phyloP scores from a whole-genome alignment of 805 yeast species.

The Candida boidinii region DNA sequence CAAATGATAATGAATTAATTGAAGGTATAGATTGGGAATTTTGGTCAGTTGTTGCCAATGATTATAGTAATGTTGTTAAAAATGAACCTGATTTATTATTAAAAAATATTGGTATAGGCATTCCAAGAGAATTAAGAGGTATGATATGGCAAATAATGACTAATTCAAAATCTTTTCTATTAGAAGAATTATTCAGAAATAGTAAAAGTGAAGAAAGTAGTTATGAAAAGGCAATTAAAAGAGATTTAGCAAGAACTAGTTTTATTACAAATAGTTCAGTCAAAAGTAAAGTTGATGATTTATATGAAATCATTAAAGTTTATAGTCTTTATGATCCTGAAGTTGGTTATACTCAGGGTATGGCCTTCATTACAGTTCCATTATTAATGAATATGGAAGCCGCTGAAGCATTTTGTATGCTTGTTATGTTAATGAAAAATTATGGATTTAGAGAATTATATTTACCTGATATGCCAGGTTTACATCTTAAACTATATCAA shows the following conservation, averaged over 20 bases:
- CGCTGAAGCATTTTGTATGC: conserved; percentile 74
- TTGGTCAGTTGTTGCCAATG: conserved; percentile 78
- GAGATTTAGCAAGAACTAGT: conserved; percentile 82
- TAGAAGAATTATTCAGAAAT: conserved; percentile 50
- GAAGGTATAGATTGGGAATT: conserved; percentile 66
- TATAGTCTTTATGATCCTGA: conserved; percentile 83
- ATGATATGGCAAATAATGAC: conserved; percentile 89
- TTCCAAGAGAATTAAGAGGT: conserved; percentile 81
- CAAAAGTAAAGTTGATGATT: conserved; percentile 49
- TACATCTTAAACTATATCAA: conserved; percentile 77
- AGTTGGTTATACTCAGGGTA: conserved; percentile 97
- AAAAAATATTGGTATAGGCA: conserved; percentile 59
- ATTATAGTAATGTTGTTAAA: conserved; percentile 61
- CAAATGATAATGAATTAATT: conserved; percentile 22
- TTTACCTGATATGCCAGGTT: conserved; percentile 89
- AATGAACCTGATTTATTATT: conserved; percentile 53
- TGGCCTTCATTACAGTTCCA: conserved; percentile 91
- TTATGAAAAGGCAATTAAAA: conserved; percentile 67
- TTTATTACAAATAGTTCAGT: conserved; percentile 54
- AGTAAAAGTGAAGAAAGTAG: conserved; percentile 40
- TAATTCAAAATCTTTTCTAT: conserved; percentile 58
- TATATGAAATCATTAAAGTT: conserved; percentile 71
- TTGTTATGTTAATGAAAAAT: conserved; percentile 75
- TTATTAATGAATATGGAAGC: conserved; percentile 73
- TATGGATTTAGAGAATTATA: conserved; percentile 75